Base-by-base conservation (phyloP, 2,329 filamentous ascomycete genomes). In the Pseudocercospora crystallina region DNA sequence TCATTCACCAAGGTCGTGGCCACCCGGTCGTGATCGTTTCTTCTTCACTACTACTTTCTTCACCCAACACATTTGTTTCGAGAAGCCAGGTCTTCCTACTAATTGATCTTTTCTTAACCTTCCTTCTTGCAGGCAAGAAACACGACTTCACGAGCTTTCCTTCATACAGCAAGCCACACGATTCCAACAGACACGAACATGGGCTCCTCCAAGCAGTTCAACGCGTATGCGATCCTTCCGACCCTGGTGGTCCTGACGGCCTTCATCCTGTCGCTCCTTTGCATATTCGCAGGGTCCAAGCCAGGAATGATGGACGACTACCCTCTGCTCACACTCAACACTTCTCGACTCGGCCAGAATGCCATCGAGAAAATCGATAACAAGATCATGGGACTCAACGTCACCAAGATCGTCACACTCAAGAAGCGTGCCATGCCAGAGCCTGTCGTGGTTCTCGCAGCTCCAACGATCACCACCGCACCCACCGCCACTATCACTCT, bases 201-300 rank as follows among this genome's bases (percentile, higher is more conserved):
- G 20, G 20, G 20, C 20, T 26, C 20, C 20, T 26, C 20, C 20
- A 26, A 26, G 20, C 20, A 7, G 20, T 26, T 26, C 20, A 26
- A 26, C 20, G 20, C 20, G 20, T 26, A 26, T 7, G 58, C 58
- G 11, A 52, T 65, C 46, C 50, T 65, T 8, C 59, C 62, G 9
- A 56, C 65, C 39, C 52, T 64, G 41, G 75, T 77, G 55, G 74
- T 77, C 53, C 72, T 79, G 17, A 76, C 73, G 29, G 79, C 80
- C 3, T 77, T 84, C 35, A 73, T 84, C 14, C 74, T 86, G 37
- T 75, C 76, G 13, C 75, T 85, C 58, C 71, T 85, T 8, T 82
- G 78, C 62, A 72, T 86, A 51, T 84, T 84, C 59, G 82, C 83
- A 1, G 83, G 83, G 33, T 74, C 77, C 33, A 81, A 79, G 60